These are phyloP conservation scores for Euphorbia peplus DNA, from an alignment of 345 rosid species.

Conservation along the genomic window DNA sequence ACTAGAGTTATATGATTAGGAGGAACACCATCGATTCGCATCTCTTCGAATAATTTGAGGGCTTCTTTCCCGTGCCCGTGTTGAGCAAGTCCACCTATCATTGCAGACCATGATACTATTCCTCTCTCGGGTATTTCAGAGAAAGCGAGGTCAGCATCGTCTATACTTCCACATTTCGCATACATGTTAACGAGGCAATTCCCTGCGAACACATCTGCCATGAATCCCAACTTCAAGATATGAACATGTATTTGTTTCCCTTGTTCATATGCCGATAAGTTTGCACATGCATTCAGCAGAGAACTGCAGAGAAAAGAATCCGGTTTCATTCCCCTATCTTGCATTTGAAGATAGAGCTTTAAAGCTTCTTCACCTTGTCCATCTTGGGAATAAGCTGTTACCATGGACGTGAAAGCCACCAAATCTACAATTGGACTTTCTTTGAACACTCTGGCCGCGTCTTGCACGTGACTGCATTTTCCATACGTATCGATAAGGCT, in stretches of 20 bases:
- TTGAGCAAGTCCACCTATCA: slow-evolving; percentile 58
- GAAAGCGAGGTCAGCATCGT: slow-evolving; percentile 49
- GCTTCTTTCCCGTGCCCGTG: slow-evolving; percentile 58
- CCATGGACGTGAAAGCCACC: slow-evolving; percentile 54
- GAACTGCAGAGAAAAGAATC: slow-evolving; percentile 67
- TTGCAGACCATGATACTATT: slow-evolving; percentile 60
- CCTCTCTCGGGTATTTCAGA: slow-evolving; percentile 47
- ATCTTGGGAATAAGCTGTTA: slow-evolving; percentile 48
- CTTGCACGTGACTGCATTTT: slow-evolving; percentile 44
- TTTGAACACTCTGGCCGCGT: slow-evolving; percentile 42
- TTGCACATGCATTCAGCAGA: slow-evolving; percentile 60
- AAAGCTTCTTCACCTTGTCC: slow-evolving; percentile 69
- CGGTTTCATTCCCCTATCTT: slow-evolving; percentile 36
- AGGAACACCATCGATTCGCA: slow-evolving; percentile 42
- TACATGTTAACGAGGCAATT: slow-evolving; percentile 66
- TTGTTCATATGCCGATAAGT: slow-evolving; percentile 63
- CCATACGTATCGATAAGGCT: slow-evolving; percentile 61
- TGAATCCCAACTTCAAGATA: slow-evolving; percentile 51
- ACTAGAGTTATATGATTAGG: slow-evolving; percentile 62
- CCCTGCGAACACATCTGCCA: slow-evolving; percentile 49
- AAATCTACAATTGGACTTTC: slow-evolving; percentile 34
- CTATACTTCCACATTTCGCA: slow-evolving; percentile 66
- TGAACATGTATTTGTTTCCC: slow-evolving; percentile 66
- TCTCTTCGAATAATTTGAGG: slow-evolving; percentile 37
- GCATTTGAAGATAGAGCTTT: slow-evolving; percentile 47